Evolutionary conservation across 1,284 basidiomycete genomes (phyloP).

Genomic region (Tetrapyrgos nigripes): DNA sequence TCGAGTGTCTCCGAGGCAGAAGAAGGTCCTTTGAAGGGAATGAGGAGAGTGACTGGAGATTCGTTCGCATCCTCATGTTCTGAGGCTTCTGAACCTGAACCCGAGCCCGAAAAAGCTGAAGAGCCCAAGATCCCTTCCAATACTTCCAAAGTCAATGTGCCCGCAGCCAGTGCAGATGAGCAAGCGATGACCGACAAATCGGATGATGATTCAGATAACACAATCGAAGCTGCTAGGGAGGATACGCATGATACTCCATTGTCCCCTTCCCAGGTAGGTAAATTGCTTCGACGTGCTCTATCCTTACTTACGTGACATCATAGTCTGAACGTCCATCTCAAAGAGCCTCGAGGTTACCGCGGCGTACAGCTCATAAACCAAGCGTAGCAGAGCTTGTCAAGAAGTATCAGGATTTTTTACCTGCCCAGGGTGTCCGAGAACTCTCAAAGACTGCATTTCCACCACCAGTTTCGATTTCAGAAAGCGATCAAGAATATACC

Average conservation of each 20-base stretch:
- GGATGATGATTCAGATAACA: conserved; percentile 21
- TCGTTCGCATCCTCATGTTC: conserved; percentile 67
- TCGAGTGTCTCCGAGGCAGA: conserved; percentile 82
- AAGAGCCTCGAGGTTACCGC: conserved; percentile 72
- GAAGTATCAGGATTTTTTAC: conserved; percentile 81
- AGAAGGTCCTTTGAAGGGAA: conserved; percentile 54
- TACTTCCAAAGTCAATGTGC: not conserved
- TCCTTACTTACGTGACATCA: not conserved
- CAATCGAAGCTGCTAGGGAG: conserved; percentile 18
- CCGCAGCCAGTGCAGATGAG: not conserved
- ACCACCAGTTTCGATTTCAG: conserved; percentile 61
- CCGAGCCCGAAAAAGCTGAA: conserved; percentile 12
- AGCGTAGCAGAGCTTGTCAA: conserved; percentile 88
- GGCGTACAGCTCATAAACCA: conserved; percentile 60
- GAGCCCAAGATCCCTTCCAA: not conserved
- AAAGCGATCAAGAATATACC: conserved; percentile 74
- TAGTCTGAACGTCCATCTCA: conserved; percentile 9
- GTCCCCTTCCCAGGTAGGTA: not conserved
- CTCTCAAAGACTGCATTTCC: conserved; percentile 71
- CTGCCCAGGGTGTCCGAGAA: conserved; percentile 73
- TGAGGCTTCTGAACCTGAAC: conserved; percentile 59
- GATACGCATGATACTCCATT: conserved; percentile 5
- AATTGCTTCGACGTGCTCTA: not conserved
- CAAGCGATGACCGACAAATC: conserved; percentile 13
- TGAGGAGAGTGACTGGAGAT: conserved; percentile 56